A percentile compares a stretch with the other conserved stretches of the same genome.
These are phyloP conservation scores for Bertia moriformis DNA, from an alignment of 2,329 filamentous ascomycete genomes.

Conservation along the genomic window DNA sequence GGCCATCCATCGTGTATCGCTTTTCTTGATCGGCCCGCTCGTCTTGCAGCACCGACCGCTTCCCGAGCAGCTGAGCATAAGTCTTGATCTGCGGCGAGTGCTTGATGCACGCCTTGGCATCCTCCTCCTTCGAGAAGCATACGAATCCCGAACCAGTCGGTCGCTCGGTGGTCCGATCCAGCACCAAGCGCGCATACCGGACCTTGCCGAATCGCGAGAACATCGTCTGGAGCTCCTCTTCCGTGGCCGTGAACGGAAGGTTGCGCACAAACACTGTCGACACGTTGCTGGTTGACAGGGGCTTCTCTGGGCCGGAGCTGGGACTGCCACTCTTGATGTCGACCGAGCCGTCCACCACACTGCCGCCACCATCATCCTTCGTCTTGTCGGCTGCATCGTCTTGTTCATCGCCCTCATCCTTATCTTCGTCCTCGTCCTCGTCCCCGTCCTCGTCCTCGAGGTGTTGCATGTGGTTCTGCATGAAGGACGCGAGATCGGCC, in stretches of 20 bases:
- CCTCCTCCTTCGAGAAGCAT: slow-evolving; percentile 67
- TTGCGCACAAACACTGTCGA: slow-evolving; percentile 87
- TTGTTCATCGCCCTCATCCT: slow-evolving; percentile 16
- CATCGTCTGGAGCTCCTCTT: slow-evolving; percentile 69
- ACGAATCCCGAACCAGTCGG: slow-evolving; percentile 90
- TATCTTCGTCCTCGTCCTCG: slow-evolving; percentile 14
- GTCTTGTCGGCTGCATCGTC: slow-evolving; percentile 34
- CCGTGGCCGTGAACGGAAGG: slow-evolving; percentile 74
- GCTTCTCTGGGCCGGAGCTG: slow-evolving; percentile 17
- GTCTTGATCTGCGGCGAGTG: slow-evolving; percentile 60
- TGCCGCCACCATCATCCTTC: slow-evolving; percentile 22
- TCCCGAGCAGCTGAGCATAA: slow-evolving; percentile 34
- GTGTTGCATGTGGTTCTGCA: no score
- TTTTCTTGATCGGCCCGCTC: slow-evolving; percentile 69
- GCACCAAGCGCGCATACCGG: slow-evolving; percentile 79
- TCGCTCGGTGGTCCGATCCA: slow-evolving; percentile 71
- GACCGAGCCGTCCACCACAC: slow-evolving; percentile 21
- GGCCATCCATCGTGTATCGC: slow-evolving; percentile 78
- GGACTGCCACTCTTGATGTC: slow-evolving; percentile 12
- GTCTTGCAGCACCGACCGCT: slow-evolving; percentile 76
- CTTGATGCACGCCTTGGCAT: slow-evolving; percentile 64
- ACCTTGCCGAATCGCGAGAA: slow-evolving; percentile 77
- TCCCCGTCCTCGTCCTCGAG: slow-evolving; percentile 15
- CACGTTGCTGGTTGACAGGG: slow-evolving; percentile 46
- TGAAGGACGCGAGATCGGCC: no score